Evolutionary conservation across 305 asterid genomes (phyloP), one percentile per base, ranked within the genome.

Genomic region (Euphrasia arctica): DNA sequence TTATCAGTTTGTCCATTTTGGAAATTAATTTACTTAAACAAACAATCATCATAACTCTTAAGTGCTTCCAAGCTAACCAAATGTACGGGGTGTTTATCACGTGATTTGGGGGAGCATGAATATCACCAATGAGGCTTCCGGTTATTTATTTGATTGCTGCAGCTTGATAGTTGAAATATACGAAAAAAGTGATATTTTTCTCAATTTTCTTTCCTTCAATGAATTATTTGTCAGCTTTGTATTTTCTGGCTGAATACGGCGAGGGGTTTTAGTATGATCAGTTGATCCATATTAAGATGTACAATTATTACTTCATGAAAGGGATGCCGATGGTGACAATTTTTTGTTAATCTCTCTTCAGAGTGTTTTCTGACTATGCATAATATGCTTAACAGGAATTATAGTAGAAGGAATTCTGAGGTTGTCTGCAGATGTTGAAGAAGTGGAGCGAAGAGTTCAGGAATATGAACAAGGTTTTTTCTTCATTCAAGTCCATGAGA

Each of bases 391-490:
- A 70, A 62, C 83, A 94, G 99, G 98, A 79, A 77, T 60, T 49
- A 85, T 82, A 71, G 85, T 86, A 13, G 99, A 94, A 83, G 99
- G 99, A 74, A 91, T 94, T 70, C 76, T 94, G 74, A 82, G 99
- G 63, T 96, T 83, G 70, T 70, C 96, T 64, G 99, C 99, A 32
- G 99, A 94, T 64, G 96, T 94, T 64, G 99, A 90, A 78, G 99
- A 94, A 85, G 99, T 94, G 62, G 87, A 82, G n/a, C 79, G 68
- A 63, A 81, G 99, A 84, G 96, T 94, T 79, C 85, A 86, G 59
- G 96, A 87, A 69, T 94, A 90, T 63, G 99, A 91, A 78, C 91
- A 83, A 94, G 99, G 99, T 94, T 59, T 66, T 67, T 66, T 39
- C 60, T 60, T 49, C 28, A 60, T 54, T 72, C 71, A 29, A 57